Evolutionary conservation across 768 basidiomycete species (phyloP).

Genomic region (Mycena belliarum): DNA sequence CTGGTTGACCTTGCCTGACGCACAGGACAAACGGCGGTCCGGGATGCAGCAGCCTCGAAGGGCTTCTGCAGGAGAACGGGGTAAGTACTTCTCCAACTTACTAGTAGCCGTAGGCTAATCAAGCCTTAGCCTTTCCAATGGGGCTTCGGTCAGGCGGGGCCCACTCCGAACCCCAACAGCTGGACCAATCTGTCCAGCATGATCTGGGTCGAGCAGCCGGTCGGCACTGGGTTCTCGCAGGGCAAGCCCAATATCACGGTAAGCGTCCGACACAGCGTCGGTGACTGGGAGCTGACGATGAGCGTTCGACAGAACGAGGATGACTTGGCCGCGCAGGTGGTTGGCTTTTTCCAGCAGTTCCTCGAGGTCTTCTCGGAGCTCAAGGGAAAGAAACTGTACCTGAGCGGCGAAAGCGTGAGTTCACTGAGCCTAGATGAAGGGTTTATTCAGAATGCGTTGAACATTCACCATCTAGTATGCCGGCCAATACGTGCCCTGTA

Average conservation of each 20-base stretch:
- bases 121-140: constrained; percentile 62
- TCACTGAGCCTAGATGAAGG: no score
- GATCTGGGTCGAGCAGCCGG: constrained; percentile 77
- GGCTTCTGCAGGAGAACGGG: constrained; percentile 73
- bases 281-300: background rate
- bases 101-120: background rate
- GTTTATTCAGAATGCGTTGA: no score
- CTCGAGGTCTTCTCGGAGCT: constrained; percentile 72
- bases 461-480: constrained; percentile 53
- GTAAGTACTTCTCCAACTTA: constrained; percentile 36
- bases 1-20: background rate
- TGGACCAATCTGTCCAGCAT: constrained; percentile 82
- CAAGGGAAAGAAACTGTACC: constrained; percentile 69
- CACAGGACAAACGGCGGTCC: constrained; percentile 85
- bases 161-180: constrained; percentile 64
- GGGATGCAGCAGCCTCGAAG: constrained; percentile 75
- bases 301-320: constrained; percentile 42
- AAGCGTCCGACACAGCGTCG: background rate
- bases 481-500: constrained; percentile 55
- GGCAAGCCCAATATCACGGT: constrained; percentile 58
- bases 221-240: constrained; percentile 78
- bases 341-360: constrained; percentile 75
- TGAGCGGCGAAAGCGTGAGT: constrained; percentile 76
- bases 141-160: constrained; percentile 61
- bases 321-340: constrained; percentile 47